These are phyloP conservation scores for Capsella rubella DNA, from an alignment of 441 rosid genomes.

Conservation along the genomic window DNA sequence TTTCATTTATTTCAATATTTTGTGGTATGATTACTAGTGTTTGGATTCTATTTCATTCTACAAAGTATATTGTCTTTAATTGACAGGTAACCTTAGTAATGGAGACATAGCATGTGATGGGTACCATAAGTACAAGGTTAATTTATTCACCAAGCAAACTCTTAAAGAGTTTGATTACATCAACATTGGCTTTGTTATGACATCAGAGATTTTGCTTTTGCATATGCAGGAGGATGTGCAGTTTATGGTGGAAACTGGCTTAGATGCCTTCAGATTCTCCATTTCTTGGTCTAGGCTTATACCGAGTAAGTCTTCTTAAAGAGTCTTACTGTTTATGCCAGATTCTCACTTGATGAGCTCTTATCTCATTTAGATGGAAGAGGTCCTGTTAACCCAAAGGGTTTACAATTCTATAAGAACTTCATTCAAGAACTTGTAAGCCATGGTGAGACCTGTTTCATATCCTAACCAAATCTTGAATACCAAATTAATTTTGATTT, in stretches of 20 bases:
- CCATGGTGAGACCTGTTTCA: conserved; percentile 46
- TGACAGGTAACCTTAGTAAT: conserved; percentile 43
- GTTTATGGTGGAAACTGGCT: conserved; percentile 65
- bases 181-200: not conserved
- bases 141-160: not conserved
- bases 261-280: conserved; percentile 78
- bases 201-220: not conserved
- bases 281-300: conserved; percentile 82
- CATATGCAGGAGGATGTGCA: conserved; percentile 63
- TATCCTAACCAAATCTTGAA: not conserved
- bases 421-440: conserved; percentile 56
- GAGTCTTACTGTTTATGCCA: not conserved
- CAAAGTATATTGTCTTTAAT: not conserved
- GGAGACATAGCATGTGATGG: conserved; percentile 59
- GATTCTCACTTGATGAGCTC: not conserved
- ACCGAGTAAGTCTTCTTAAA: conserved; percentile 51
- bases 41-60: not conserved
- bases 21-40: not conserved
- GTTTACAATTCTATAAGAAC: conserved; percentile 63
- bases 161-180: not conserved
- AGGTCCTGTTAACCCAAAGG: conserved; percentile 66
- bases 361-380: conserved; percentile 58
- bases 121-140: conserved; percentile 69
- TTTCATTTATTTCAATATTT: not conserved
- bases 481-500: not conserved